Conservation (phyloP, 1,139 yeast species). For the Saccharomycopsis hybrid region DNA sequence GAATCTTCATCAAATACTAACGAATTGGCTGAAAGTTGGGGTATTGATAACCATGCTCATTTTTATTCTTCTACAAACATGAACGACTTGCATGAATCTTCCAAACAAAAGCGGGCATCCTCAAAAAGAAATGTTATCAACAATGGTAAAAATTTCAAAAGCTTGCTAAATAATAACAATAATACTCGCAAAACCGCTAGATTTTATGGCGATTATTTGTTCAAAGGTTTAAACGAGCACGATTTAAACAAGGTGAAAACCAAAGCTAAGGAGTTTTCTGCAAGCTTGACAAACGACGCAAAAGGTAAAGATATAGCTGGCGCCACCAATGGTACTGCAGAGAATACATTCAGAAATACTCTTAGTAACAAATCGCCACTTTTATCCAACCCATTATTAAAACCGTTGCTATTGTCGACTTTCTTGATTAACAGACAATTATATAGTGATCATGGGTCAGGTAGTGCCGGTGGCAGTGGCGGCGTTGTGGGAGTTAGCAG, state of each 20-base stretch:
- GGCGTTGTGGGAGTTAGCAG: too few species aligned
- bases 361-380: constrained; percentile 1
- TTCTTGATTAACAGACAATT: constrained; percentile 6
- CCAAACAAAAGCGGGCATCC: not conserved
- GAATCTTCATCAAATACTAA: not conserved
- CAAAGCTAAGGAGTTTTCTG: constrained; percentile 6
- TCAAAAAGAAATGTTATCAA: not conserved
- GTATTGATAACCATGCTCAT: constrained; percentile 14
- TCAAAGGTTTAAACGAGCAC: constrained; percentile 10
- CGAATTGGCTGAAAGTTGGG: constrained; percentile 14
- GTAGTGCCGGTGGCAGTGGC: not conserved
- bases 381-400: constrained; percentile 4
- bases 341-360: constrained; percentile 1
- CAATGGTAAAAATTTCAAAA: not conserved
- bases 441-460: not conserved
- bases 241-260: constrained; percentile 12
- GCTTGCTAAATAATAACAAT: not conserved
- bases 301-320: not conserved
- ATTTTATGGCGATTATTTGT: constrained; percentile 19
- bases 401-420: constrained; percentile 9
- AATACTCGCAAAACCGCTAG: constrained; percentile 5
- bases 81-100: not conserved
- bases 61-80: too few species aligned
- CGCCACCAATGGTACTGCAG: not conserved
- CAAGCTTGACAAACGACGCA: not conserved